Percentiles rank a stretch among this genome's conserved stretches.
These are phyloP conservation scores for Periconia digitata DNA, from an alignment of 2,329 filamentous ascomycete species.

Conservation along the genomic window DNA sequence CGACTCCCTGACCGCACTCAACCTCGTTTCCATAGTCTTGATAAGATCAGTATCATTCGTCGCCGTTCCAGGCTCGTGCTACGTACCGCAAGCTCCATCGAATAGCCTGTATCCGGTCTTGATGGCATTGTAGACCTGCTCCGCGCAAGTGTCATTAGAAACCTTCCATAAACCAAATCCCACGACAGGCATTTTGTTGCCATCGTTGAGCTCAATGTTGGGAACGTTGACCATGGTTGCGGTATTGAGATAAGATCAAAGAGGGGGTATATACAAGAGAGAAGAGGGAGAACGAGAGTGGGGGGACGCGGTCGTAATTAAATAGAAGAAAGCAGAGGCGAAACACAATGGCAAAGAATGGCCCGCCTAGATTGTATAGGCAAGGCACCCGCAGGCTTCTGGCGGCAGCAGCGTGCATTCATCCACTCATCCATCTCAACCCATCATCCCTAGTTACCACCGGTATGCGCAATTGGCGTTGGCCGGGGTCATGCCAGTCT, in stretches of 20 bases:
- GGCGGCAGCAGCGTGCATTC: neutral
- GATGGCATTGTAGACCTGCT: slow-evolving; percentile 40
- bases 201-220: slow-evolving; percentile 36
- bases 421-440: neutral
- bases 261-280: neutral
- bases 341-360: too few relatives aligned
- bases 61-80: neutral
- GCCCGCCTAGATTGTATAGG: neutral
- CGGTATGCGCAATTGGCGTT: neutral
- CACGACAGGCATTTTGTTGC: slow-evolving; percentile 41
- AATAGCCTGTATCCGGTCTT: slow-evolving; percentile 42
- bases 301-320: neutral
- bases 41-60: slow-evolving; percentile 6
- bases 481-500: too few relatives aligned
- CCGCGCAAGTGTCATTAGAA: slow-evolving; percentile 33
- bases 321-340: neutral
- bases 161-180: slow-evolving; percentile 41
- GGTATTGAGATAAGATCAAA: neutral
- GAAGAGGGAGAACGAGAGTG: neutral
- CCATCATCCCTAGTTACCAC: neutral
- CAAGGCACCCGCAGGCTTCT: slow-evolving; percentile 1
- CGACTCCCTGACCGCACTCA: slow-evolving; percentile 39
- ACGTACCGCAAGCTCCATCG: slow-evolving; percentile 40
- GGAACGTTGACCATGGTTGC: slow-evolving; percentile 33
- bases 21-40: slow-evolving; percentile 43